Evolutionary conservation across 257 asterid genomes (phyloP).

Genomic region (Nicotiana sylvestris): DNA sequence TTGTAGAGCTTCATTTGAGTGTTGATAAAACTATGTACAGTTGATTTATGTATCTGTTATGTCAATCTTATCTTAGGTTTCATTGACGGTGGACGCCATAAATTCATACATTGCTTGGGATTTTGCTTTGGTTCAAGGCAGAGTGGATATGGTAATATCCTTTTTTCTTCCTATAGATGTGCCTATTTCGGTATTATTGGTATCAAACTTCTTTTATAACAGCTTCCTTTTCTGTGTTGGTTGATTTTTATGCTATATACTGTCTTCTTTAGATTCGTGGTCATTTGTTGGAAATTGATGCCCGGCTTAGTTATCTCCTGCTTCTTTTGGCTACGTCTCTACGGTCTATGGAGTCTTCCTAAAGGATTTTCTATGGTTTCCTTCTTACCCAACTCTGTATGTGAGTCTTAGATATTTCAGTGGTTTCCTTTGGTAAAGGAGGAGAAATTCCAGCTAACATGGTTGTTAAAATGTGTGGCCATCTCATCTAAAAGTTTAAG

Average conservation of each 20-base stretch:
- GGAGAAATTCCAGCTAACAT: neutral
- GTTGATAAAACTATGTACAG: neutral
- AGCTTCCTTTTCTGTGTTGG: neutral
- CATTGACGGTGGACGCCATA: conserved; percentile 63
- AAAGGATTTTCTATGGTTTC: neutral
- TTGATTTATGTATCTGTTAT: neutral
- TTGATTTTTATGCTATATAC: neutral
- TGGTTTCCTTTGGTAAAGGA: neutral
- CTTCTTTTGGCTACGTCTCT: neutral
- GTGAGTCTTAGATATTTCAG: neutral
- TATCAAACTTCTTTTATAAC: neutral
- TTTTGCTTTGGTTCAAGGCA: conserved; percentile 91
- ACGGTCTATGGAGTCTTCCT: neutral
- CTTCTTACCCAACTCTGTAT: neutral
- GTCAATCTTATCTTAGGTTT: conserved; percentile 44
- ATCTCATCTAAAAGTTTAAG: no score
- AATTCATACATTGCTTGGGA: conserved; percentile 98
- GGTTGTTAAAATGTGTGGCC: neutral
- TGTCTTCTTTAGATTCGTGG: neutral
- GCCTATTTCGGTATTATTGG: neutral
- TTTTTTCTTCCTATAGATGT: conserved; percentile 15
- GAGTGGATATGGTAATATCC: conserved; percentile 69
- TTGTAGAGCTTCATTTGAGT: neutral
- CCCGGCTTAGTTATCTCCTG: neutral
- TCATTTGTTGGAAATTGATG: neutral